Evolutionary conservation across 441 rosid genomes (phyloP), one percentile per base, ranked within the genome.

Genomic region (Dalechampia spathulata): DNA sequence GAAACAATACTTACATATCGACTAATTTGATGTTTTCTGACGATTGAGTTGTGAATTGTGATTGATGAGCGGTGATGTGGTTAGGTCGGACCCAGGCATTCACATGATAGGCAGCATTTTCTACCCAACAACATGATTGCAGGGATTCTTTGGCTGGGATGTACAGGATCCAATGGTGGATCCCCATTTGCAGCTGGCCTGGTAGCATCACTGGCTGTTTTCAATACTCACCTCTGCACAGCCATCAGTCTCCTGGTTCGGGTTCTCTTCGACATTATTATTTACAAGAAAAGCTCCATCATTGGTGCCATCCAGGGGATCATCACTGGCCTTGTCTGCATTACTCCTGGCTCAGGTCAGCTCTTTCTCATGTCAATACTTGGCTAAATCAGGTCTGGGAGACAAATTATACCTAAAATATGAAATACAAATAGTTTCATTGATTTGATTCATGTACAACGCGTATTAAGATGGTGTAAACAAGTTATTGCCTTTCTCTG

Each of bases 91-190:
- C 81, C 86, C 0, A 64, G 86, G 60, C 75, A 72, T 42, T 43
- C 80, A 38, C 79, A 70, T 34, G 82, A 81, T 43, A 64, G 82
- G 72, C 75, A 78, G 30, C 71, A 76, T 8, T 81, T 72, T 55
- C 82, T 82, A 14, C 87, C 83, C 13, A 81, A 81, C 65, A 78
- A 74, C 64, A 76, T 81, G 63, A 66, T 81, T 43, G 86, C 86
- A 15, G 88, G 88, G 34, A 71, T 84, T 55, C 66, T 82, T 20
- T 82, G 84, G 92, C 20, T 82, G 12, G 92, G 92, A 36, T 81
- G 87, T 86, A 81, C 81, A 1, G 92, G 87, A 1, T 84, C 79
- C 77, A 84, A 82, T 38, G 92, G 92, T 5, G 86, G 92, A 6
- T 57, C 83, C 26, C 83, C 86, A 7, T 75, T 74, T 56, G 54